Evolutionary conservation across 139 green algal genomes (phyloP), one percentile per base, ranked within the genome.

Genomic region (Chlamydomonas eustigma): DNA sequence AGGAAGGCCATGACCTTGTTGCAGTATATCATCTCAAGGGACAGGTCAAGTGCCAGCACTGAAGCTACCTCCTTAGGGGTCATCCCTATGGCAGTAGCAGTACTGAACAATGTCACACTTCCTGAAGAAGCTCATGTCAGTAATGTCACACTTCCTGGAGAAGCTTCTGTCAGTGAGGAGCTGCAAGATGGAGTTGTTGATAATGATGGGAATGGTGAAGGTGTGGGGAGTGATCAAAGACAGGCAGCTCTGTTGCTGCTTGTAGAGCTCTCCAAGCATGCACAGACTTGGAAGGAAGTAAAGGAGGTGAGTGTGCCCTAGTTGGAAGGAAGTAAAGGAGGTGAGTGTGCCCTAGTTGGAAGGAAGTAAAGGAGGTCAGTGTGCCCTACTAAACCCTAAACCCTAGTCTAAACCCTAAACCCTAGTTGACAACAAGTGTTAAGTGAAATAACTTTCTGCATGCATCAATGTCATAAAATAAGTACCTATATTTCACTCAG

Each of bases 1-100:
- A 64, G 81, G 68, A 85, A 85, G 71, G 82, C 78, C 39, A 70
- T 81, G 50, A 51, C 76, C 5, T 73, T 79, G 64, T 73, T 88
- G 72, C 33, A 76, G 18, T 85, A 88, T 64, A 2, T 85, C 51
- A 73, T 85, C 3, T 12, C 68, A n/a, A 50, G 80, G 73, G 63
- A 76, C 5, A 36, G 44, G 58, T 69, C 44, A 18, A 28, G 12
- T 12, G 44, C 44, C 44, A 18, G 44, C 44, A 58, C 44, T 18
- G 44, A 58, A 18, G 44, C 44, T 58, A 28, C 12, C 18, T 58
- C 44, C 18, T 28, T 58, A 12, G 44, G 44, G 44, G 18, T 58
- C 44, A 12, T 58, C 44, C 44, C 44, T 18, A 58, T 18, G n/a
- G n/a, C n/a, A n/a, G n/a, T n/a, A n/a, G n/a, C n/a, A n/a, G n/a